Evolutionary conservation across 768 basidiomycete species (phyloP).

Genomic region (Lactarius psammicola): DNA sequence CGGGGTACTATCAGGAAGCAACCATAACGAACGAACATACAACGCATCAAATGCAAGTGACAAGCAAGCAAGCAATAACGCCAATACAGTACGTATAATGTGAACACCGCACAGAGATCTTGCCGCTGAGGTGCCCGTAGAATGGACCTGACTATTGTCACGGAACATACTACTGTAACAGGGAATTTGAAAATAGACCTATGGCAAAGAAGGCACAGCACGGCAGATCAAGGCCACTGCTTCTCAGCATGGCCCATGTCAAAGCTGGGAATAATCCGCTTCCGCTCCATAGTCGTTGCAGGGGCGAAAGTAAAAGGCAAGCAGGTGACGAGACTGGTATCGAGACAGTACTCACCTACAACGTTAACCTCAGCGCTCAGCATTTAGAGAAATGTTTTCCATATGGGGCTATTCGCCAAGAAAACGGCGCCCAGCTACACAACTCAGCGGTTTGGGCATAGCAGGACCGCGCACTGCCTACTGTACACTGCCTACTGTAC

Average conservation of each 20-base stretch:
- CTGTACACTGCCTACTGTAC: too few species aligned
- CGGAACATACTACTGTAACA: too few species aligned
- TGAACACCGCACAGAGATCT: too few species aligned
- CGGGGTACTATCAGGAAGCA: neutral
- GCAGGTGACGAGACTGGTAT: neutral
- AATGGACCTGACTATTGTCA: too few species aligned
- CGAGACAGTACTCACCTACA: neutral
- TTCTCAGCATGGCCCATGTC: neutral
- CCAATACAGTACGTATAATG: too few species aligned
- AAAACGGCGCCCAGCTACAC: too few species aligned
- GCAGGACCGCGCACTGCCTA: neutral
- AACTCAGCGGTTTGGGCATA: neutral
- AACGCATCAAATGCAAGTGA: too few species aligned
- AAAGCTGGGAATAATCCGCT: neutral
- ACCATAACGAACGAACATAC: too few species aligned
- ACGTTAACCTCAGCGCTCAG: neutral
- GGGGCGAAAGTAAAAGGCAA: neutral
- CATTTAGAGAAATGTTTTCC: neutral
- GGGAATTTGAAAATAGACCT: too few species aligned
- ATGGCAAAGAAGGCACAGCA: neutral
- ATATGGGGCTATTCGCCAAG: neutral
- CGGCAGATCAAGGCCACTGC: too few species aligned
- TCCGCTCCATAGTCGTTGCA: neutral
- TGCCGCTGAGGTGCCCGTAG: too few species aligned
- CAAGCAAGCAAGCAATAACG: too few species aligned